Evolutionary conservation across 257 asterid genomes (phyloP).

Genomic region (Plantago ovata): DNA sequence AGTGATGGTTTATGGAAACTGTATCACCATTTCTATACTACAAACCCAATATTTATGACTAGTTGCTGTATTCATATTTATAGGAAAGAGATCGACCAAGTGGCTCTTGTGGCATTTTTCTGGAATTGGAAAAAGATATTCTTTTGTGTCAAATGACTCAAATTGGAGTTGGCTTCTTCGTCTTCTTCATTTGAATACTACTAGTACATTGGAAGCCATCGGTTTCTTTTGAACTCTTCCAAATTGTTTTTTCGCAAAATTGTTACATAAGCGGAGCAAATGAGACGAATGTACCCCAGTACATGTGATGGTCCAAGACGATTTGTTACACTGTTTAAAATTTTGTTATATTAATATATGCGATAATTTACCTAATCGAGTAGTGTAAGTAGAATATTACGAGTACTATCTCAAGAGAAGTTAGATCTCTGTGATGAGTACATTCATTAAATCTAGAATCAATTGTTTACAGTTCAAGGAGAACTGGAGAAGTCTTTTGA

Average conservation of each 20-base stretch:
- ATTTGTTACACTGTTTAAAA: too few relatives aligned
- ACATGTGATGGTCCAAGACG: too few relatives aligned
- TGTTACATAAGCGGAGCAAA: too few relatives aligned
- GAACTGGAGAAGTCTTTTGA: not conserved
- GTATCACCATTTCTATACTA: not conserved
- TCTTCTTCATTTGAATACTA: too few relatives aligned
- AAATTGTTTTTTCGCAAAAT: too few relatives aligned
- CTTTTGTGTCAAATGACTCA: too few relatives aligned
- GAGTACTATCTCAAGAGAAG: not conserved
- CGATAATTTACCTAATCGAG: not conserved
- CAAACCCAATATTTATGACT: slow-evolving; percentile 2
- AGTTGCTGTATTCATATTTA: slow-evolving; percentile 1
- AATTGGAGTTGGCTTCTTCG: too few relatives aligned
- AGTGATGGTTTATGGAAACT: not conserved
- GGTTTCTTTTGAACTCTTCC: too few relatives aligned
- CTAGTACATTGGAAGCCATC: too few relatives aligned
- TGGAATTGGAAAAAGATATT: not conserved
- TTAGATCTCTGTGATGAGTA: not conserved
- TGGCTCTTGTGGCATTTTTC: not conserved
- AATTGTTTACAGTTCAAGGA: too few relatives aligned
- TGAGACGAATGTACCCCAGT: too few relatives aligned
- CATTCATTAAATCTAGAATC: not conserved
- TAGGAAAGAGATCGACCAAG: not conserved
- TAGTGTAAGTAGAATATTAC: not conserved
- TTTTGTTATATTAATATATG: too few relatives aligned